These are phyloP conservation scores for Pyrus betulifolia DNA, from an alignment of 306 rosid genomes.

Conservation along the genomic window DNA sequence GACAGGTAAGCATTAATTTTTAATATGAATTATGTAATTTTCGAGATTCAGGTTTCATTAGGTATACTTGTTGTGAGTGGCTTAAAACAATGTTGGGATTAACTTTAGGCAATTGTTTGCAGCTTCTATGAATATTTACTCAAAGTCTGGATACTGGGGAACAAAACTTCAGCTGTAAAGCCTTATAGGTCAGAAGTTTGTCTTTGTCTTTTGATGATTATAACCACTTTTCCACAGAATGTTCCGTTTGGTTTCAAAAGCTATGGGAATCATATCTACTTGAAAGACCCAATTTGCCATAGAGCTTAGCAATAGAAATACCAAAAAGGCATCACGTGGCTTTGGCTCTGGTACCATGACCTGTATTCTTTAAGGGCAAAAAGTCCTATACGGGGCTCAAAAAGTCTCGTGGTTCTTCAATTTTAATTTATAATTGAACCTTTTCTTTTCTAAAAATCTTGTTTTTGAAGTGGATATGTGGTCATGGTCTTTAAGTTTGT, in stretches of 20 bases:
- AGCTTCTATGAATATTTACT: slow-evolving; percentile 98
- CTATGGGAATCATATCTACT: not conserved
- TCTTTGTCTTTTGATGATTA: not conserved
- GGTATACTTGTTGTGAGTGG: not conserved
- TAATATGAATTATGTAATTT: not conserved
- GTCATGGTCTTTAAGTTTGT: not conserved
- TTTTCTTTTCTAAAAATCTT: not conserved
- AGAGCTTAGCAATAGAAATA: not conserved
- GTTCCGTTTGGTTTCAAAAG: not conserved
- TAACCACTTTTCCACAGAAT: not conserved
- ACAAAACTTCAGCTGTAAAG: slow-evolving; percentile 70
- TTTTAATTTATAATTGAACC: not conserved
- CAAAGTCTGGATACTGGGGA: slow-evolving; percentile 95
- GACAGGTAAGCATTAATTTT: slow-evolving; percentile 58
- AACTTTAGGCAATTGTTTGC: slow-evolving; percentile 32
- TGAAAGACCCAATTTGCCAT: not conserved
- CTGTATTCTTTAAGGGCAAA: not conserved
- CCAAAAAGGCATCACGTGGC: not conserved
- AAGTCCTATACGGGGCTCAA: not conserved
- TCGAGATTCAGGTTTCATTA: not conserved
- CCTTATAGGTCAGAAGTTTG: slow-evolving; percentile 62
- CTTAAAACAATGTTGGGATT: slow-evolving; percentile 11
- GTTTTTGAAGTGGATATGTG: not conserved
- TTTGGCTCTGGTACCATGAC: not conserved
- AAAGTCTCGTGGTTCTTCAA: not conserved